Evolutionary conservation across 805 yeast species (phyloP), one percentile per base, ranked within the genome.

Genomic region (Cyberlindnera suaveolens): DNA sequence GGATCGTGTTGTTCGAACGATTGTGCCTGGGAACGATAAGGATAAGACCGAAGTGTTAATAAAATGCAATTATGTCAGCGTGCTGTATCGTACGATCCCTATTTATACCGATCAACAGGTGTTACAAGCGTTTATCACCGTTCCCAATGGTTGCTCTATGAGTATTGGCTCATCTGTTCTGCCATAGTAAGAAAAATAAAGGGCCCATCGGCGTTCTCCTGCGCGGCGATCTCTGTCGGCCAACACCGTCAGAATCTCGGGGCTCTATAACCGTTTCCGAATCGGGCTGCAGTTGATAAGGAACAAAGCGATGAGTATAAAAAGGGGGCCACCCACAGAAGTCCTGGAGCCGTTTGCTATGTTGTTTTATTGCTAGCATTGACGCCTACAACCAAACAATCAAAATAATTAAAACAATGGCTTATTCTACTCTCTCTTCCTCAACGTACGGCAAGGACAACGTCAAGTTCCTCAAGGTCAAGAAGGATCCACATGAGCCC

Each of bases 401-500:
- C 27, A 23, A 9, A 23, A 23, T 23, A 23, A 23, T 23, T 23
- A 23, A 8, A 23, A 9, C 27, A 23, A 23, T 55, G 58, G 27
- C 60, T 9, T 51, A 53, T 50, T 47, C 58, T 6, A 48, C 53
- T 27, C 46, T 67, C 40, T 51, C 67, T 33, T 61, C 70, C 9
- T 82, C 95, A 23, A 69, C 85, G 27, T 90, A 90, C 73, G 97
- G 97, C 52, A 90, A 90, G 64, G 95, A 80, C 64, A 87, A 88
- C 67, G 96, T 90, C 62, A 88, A 90, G 63, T 85, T 90, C 65
- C 75, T 90, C 57, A 90, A 89, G 67, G 96, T 89, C 54, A 82
- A 79, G 66, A 85, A 82, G 59, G 86, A 87, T 67, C 75, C 85
- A 46, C 50, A 68, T 41, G 75, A 88, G 67, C 89, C 91, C 15